These are phyloP conservation scores for Clarireedia sp. DNA, from an alignment of 2,329 filamentous ascomycete genomes.

Conservation along the genomic window DNA sequence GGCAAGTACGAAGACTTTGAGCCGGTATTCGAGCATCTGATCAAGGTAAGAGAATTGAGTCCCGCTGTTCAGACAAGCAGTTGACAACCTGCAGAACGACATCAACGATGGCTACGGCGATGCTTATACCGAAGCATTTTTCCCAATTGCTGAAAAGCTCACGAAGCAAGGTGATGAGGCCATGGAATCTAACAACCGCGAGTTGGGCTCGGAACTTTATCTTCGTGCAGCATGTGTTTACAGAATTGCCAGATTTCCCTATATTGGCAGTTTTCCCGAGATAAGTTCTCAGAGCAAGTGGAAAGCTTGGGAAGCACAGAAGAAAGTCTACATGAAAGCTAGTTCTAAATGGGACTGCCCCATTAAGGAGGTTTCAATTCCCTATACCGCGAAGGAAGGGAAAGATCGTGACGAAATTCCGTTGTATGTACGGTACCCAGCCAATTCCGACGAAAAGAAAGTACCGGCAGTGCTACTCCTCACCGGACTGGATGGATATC, in stretches of 20 bases:
- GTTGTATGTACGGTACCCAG: constrained; percentile 56
- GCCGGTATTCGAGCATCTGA: constrained; percentile 57
- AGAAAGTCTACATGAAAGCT: constrained; percentile 53
- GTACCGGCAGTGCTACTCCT: constrained; percentile 47
- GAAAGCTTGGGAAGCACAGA: constrained; percentile 57
- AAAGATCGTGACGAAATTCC: constrained; percentile 43
- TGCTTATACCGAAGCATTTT: constrained; percentile 56
- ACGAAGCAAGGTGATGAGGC: constrained; percentile 44
- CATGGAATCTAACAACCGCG: constrained; percentile 38
- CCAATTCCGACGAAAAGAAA: constrained; percentile 31
- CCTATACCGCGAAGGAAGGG: constrained; percentile 42
- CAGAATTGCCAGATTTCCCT: constrained; percentile 65
- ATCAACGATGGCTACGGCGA: constrained; percentile 59
- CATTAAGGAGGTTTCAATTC: constrained; percentile 53
- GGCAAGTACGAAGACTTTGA: constrained; percentile 59
- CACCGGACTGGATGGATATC: constrained; percentile 55
- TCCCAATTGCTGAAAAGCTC: constrained; percentile 53
- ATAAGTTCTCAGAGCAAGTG: constrained; percentile 43
- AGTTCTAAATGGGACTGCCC: constrained; percentile 46
- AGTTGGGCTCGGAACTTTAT: constrained; percentile 53
- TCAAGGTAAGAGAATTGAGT: constrained; percentile 36
- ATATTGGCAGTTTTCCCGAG: constrained; percentile 36
- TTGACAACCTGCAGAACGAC: constrained; percentile 34
- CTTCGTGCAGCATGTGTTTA: constrained; percentile 67
- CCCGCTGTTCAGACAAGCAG: not conserved